Percentiles rank a stretch among this genome's conserved stretches.
Evolutionary conservation across 495 filamentous ascomycete species (phyloP).

Genomic region (Mycothermus thermophilus): DNA sequence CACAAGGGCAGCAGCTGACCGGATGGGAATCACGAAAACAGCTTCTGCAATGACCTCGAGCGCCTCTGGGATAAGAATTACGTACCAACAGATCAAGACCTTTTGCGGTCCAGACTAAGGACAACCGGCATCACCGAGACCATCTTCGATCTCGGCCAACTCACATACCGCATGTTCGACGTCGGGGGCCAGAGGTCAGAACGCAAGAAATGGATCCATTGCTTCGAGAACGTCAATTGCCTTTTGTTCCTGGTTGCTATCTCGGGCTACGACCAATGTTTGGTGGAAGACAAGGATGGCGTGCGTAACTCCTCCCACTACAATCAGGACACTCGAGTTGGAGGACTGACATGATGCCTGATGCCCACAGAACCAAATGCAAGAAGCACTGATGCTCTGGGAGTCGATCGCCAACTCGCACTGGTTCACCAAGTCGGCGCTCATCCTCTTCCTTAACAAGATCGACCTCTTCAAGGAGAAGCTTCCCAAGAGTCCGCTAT

Average conservation of each 20-base stretch:
- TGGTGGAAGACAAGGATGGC: conserved; percentile 94
- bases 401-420: conserved; percentile 94
- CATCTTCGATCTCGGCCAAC: conserved; percentile 80
- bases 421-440: conserved; percentile 91
- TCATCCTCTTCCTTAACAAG: conserved; percentile 98
- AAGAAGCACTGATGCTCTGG: conserved; percentile 95
- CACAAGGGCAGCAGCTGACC: not conserved
- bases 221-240: conserved; percentile 93
- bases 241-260: conserved; percentile 91
- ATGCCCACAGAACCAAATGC: conserved; percentile 95
- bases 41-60: conserved; percentile 85
- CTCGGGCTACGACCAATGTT: conserved; percentile 91
- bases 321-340: too few species aligned
- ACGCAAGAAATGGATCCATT: conserved; percentile 99
- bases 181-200: conserved; percentile 95
- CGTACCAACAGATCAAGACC: conserved; percentile 92
- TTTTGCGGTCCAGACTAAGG: conserved; percentile 79
- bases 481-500: conserved; percentile 64
- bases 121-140: conserved; percentile 98
- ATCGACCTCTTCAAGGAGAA: conserved; percentile 96
- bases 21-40: conserved; percentile 19
- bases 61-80: conserved; percentile 77
- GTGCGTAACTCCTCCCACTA: too few species aligned
- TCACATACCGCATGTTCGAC: conserved; percentile 98
- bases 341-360: too few species aligned